Conservation (phyloP, 2,329 filamentous ascomycete species). For the Didymella arachidicola region DNA sequence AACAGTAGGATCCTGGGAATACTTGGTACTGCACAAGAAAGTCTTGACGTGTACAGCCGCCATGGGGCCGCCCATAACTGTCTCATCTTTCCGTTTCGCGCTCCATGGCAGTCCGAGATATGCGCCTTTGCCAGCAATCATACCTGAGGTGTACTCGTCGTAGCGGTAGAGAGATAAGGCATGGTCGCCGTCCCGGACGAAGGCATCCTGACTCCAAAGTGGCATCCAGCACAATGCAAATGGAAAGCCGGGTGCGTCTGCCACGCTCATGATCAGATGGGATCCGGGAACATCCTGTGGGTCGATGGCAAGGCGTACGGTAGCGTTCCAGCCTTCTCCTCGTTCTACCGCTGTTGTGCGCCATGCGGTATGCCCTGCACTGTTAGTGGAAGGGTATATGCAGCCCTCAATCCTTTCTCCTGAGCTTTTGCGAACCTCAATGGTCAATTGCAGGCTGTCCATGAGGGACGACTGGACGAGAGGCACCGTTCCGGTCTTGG, state of each 20-base stretch:
- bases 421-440: constrained; percentile 81
- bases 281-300: constrained; percentile 81
- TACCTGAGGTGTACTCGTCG: constrained; percentile 86
- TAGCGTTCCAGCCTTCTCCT: constrained; percentile 87
- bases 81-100: constrained; percentile 75
- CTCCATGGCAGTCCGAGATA: constrained; percentile 88
- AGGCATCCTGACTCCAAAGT: constrained; percentile 90
- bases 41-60: constrained; percentile 82
- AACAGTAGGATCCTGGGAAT: constrained; percentile 89
- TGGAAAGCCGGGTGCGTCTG: constrained; percentile 84
- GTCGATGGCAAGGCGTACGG: constrained; percentile 79
- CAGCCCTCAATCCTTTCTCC: constrained; percentile 87
- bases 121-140: constrained; percentile 77
- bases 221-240: constrained; percentile 94
- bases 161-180: constrained; percentile 85
- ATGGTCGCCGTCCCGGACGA: constrained; percentile 85
- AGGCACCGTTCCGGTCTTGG: constrained; percentile 81
- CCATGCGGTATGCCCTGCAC: constrained; percentile 81
- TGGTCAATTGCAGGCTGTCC: constrained; percentile 81
- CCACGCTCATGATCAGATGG: constrained; percentile 88
- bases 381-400: constrained; percentile 86
- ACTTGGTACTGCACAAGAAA: constrained; percentile 91
- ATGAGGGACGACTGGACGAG: constrained; percentile 71
- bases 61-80: constrained; percentile 74
- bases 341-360: constrained; percentile 81